Conservation (phyloP, 345 rosid genomes). For the Syzygium grande region DNA sequence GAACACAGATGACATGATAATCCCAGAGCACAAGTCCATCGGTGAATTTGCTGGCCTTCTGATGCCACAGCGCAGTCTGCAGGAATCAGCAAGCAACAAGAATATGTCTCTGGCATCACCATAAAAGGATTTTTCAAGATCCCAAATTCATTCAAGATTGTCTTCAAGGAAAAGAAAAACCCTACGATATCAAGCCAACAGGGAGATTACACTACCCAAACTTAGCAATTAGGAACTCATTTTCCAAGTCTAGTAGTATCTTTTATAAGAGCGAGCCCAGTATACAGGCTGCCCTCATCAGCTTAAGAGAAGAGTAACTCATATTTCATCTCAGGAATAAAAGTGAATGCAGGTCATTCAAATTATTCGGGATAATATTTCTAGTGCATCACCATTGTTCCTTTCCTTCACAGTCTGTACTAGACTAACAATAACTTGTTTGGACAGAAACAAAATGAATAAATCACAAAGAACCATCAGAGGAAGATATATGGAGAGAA, state of each 20-base stretch:
- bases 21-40: slow-evolving; percentile 87
- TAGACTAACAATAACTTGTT: background rate
- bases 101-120: background rate
- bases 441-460: background rate
- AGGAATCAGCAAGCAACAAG: background rate
- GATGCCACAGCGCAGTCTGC: slow-evolving; percentile 92
- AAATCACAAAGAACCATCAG: background rate
- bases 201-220: background rate
- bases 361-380: background rate
- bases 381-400: background rate
- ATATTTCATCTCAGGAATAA: background rate
- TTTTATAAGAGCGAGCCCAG: background rate
- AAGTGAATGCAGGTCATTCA: background rate
- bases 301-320: background rate
- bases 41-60: slow-evolving; percentile 73
- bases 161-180: background rate
- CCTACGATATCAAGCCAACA: background rate
- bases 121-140: background rate
- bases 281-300: background rate
- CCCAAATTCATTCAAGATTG: background rate
- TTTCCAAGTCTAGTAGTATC: background rate
- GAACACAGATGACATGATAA: slow-evolving; percentile 80
- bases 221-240: background rate
- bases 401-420: background rate
- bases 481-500: background rate